These are phyloP conservation scores for Debaryomycetaceae sp. DNA, from an alignment of 1,139 yeast species.

Conservation along the genomic window DNA sequence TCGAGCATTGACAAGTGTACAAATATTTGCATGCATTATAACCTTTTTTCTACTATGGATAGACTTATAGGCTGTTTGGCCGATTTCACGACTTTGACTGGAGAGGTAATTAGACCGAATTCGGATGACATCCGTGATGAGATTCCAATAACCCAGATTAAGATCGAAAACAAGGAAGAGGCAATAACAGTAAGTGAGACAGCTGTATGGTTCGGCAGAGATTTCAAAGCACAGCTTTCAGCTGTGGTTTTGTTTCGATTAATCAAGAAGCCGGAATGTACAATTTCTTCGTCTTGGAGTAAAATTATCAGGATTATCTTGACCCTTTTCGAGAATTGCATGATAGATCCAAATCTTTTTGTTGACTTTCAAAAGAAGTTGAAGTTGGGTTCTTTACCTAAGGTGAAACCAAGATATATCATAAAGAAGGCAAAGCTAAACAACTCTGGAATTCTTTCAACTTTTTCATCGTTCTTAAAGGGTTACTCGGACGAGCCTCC, in stretches of 20 bases:
- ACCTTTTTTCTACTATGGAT: slow-evolving; percentile 56
- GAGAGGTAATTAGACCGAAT: slow-evolving; percentile 10
- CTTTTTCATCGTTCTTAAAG: slow-evolving; percentile 87
- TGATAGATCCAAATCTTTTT: slow-evolving; percentile 66
- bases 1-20: slow-evolving; percentile 85
- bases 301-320: slow-evolving; percentile 58
- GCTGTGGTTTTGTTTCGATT: slow-evolving; percentile 81
- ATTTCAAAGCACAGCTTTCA: slow-evolving; percentile 88
- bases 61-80: slow-evolving; percentile 61
- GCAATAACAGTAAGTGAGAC: slow-evolving; percentile 73
- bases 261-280: slow-evolving; percentile 54
- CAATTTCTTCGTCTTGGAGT: slow-evolving; percentile 55
- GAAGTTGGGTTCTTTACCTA: slow-evolving; percentile 50
- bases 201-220: slow-evolving; percentile 82
- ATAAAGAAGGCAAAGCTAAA: slow-evolving; percentile 62
- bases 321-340: slow-evolving; percentile 67
- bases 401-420: slow-evolving; percentile 62
- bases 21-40: slow-evolving; percentile 65
- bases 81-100: slow-evolving; percentile 56
- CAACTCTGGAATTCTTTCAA: slow-evolving; percentile 75
- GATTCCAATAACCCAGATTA: slow-evolving; percentile 46
- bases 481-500: slow-evolving; percentile 83
- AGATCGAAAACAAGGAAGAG: slow-evolving; percentile 47
- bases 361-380: slow-evolving; percentile 58
- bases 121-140: slow-evolving; percentile 42